Conservation (phyloP, 2,329 filamentous ascomycete genomes). For the Berkeleyomyces rouxiae region DNA sequence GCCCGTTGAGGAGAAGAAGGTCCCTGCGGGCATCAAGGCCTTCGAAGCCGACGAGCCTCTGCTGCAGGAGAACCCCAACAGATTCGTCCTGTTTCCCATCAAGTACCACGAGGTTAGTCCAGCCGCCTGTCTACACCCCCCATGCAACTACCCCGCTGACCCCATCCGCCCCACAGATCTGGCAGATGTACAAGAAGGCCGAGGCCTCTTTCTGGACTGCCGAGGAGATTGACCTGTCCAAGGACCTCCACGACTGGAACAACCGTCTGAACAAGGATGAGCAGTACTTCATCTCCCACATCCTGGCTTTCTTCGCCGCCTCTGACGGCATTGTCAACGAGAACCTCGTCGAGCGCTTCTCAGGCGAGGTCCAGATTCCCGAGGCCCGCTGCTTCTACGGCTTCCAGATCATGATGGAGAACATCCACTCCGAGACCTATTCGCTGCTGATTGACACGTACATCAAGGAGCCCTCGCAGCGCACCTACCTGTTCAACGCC, state of each 20-base stretch:
- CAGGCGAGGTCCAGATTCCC: slow-evolving; percentile 86
- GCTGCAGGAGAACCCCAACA: slow-evolving; percentile 84
- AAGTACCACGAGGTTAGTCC: slow-evolving; percentile 92
- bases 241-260: slow-evolving; percentile 98
- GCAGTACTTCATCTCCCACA: slow-evolving; percentile 95
- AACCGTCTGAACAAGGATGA: slow-evolving; percentile 93
- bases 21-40: slow-evolving; percentile 38
- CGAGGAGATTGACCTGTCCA: slow-evolving; percentile 97
- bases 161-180: slow-evolving; percentile 46
- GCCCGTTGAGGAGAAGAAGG: slow-evolving; percentile 27
- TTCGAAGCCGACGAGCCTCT: slow-evolving; percentile 76
- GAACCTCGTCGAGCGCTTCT: slow-evolving; percentile 97
- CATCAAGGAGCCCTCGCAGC: slow-evolving; percentile 93
- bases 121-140: background rate
- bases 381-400: slow-evolving; percentile 99
- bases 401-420: slow-evolving; percentile 99
- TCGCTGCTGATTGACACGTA: slow-evolving; percentile 98
- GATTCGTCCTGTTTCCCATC: slow-evolving; percentile 96
- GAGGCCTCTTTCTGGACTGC: slow-evolving; percentile 99
- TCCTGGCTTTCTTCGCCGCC: slow-evolving; percentile 96
- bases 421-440: slow-evolving; percentile 99
- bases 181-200: slow-evolving; percentile 99
- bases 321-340: slow-evolving; percentile 99
- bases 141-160: background rate
- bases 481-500: slow-evolving; percentile 89